Percentiles rank a stretch among this genome's conserved stretches.
Evolutionary conservation across 345 rosid species (phyloP).

Genomic region (Cardamine occulta): DNA sequence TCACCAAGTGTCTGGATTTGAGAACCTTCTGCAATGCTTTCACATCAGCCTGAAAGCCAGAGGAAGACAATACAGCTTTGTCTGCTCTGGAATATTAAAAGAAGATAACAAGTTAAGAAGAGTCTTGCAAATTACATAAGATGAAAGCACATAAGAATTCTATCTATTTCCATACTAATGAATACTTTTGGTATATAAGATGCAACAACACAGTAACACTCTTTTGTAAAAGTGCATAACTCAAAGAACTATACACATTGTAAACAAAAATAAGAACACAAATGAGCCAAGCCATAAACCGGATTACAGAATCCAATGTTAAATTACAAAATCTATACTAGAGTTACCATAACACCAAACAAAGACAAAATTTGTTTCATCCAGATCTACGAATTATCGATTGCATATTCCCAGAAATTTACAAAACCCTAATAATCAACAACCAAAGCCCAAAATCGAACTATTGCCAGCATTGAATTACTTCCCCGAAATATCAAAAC

Average conservation of each 20-base stretch:
- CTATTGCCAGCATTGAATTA: neutral
- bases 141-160: neutral
- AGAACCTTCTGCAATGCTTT: slow-evolving; percentile 87
- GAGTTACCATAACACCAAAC: neutral
- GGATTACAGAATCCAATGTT: neutral
- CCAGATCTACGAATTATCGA: slow-evolving; percentile 27
- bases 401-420: neutral
- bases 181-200: neutral
- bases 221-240: neutral
- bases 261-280: neutral
- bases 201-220: slow-evolving; percentile 1
- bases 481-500: neutral
- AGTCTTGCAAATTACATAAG: neutral
- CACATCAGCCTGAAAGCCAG: slow-evolving; percentile 98
- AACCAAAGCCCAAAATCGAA: neutral
- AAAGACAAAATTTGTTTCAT: neutral
- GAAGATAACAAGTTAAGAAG: slow-evolving; percentile 3
- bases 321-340: neutral
- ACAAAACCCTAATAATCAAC: slow-evolving; percentile 11
- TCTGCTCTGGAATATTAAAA: slow-evolving; percentile 63
- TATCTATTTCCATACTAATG: neutral
- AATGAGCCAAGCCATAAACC: neutral
- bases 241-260: neutral
- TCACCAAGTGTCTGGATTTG: slow-evolving; percentile 89
- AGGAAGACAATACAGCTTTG: slow-evolving; percentile 82